Evolutionary conservation across 1,284 basidiomycete species (phyloP).

Genomic region (Trichosporon sp.): DNA sequence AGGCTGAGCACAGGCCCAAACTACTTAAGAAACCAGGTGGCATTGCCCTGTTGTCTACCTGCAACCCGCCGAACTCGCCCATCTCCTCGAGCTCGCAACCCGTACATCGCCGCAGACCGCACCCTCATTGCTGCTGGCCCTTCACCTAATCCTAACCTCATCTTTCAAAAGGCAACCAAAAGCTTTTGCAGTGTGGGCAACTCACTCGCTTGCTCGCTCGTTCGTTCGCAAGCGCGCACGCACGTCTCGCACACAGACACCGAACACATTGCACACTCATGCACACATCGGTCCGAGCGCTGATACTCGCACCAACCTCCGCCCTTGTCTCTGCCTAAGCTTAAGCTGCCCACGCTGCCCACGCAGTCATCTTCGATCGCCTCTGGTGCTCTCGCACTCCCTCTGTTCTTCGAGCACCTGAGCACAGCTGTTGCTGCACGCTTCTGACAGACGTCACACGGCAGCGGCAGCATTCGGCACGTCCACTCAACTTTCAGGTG

Average conservation of each 20-base stretch:
- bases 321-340: neutral
- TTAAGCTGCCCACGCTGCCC: neutral
- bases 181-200: neutral
- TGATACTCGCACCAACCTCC: neutral
- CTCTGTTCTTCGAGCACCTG: neutral
- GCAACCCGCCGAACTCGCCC: neutral
- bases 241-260: neutral
- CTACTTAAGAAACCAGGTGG: too few relatives aligned
- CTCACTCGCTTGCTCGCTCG: neutral
- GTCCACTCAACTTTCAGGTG: neutral
- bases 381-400: neutral
- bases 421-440: neutral
- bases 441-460: neutral
- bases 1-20: neutral
- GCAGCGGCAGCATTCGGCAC: neutral
- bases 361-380: neutral
- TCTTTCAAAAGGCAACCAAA: neutral
- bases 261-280: neutral
- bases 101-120: neutral
- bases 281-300: neutral
- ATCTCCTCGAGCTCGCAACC: neutral
- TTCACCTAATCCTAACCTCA: neutral
- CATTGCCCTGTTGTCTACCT: neutral
- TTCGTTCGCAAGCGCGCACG: too few relatives aligned
- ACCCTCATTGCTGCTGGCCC: neutral